A percentile compares a stretch with the other conserved stretches of the same genome.
These are phyloP conservation scores for Fragaria nilgerrensis DNA, from an alignment of 306 rosid genomes.

Conservation along the genomic window DNA sequence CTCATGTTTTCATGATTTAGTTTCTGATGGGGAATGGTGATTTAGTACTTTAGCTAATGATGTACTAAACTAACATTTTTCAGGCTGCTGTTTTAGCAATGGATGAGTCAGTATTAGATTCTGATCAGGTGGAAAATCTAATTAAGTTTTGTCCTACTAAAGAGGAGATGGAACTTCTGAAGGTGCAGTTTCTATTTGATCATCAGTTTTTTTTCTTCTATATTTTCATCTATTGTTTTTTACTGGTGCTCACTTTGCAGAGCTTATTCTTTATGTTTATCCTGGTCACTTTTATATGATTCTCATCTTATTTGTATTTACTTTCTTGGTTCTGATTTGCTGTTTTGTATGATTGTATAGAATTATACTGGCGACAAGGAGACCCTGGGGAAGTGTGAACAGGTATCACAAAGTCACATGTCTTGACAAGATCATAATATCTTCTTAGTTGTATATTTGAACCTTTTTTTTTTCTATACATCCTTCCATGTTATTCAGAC, in stretches of 20 bases:
- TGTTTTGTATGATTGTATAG: slow-evolving; percentile 42
- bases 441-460: slow-evolving; percentile 15
- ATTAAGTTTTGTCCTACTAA: slow-evolving; percentile 94
- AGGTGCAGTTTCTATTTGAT: slow-evolving; percentile 49
- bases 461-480: neutral
- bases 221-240: slow-evolving; percentile 20
- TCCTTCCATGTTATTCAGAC: neutral
- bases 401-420: slow-evolving; percentile 55
- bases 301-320: neutral
- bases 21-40: neutral
- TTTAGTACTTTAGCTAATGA: slow-evolving; percentile 22
- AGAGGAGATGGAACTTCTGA: slow-evolving; percentile 97
- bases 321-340: slow-evolving; percentile 31
- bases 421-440: slow-evolving; percentile 19
- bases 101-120: slow-evolving; percentile 90
- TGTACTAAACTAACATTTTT: slow-evolving; percentile 27
- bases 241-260: slow-evolving; percentile 17
- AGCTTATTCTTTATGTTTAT: slow-evolving; percentile 5
- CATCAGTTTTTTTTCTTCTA: slow-evolving; percentile 14
- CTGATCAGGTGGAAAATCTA: slow-evolving; percentile 96
- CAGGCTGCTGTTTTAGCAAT: slow-evolving; percentile 92
- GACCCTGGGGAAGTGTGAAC: slow-evolving; percentile 87
- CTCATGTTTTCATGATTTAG: neutral
- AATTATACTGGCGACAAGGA: slow-evolving; percentile 85
- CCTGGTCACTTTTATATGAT: slow-evolving; percentile 18